Evolutionary conservation across 1,284 basidiomycete species (phyloP), one percentile per base, ranked within the genome.

Genomic region (Apiotrichum veenhuisii): DNA sequence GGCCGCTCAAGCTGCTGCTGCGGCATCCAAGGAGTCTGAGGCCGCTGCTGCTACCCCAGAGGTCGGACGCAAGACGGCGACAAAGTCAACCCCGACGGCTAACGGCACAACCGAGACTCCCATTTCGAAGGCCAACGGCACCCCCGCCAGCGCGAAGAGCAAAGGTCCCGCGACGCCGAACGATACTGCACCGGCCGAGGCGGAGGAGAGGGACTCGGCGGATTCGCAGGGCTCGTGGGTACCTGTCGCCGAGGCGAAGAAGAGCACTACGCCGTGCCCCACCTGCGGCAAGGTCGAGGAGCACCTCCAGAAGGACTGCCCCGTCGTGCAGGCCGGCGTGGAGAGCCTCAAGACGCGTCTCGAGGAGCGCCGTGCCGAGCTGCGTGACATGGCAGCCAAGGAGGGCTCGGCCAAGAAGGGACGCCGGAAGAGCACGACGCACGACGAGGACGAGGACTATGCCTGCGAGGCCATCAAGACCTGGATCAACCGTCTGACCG

Each of bases 261-360:
- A n/a, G n/a, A 5, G 18, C 10, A 20, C 38, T 22, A 12, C 10
- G 3, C 50, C 30, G 18, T 34, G 36, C 55, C 20, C 40, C 8
- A 26, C 22, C 18, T 43, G 52, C 27, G 37, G 36, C 23, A 11
- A 18, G 23, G 14, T n/a, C 34, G 30, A 5, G 0, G 15, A 37
- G n/a, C 69, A 71, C 50, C 42, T 67, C 0, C 64, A 70, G 47
- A 65, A 67, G 22, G 62, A 69, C 33, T 73, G 71, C 54, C 65
- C 70, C 0, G 42, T 46, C 5, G 69, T 72, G 37, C 59, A 61
- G 36, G 56, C 41, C 9, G 70, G 70, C 20, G 37, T 64, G 10
- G 61, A 61, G 7, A 41, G 41, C 22, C 59, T 72, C 10, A 26
- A 54, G 25, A 41, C 50, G 20, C 38, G 68, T 1, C 53, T 68